Conservation (phyloP, 495 filamentous ascomycete species). For the Aspergillus egyptiacus region DNA sequence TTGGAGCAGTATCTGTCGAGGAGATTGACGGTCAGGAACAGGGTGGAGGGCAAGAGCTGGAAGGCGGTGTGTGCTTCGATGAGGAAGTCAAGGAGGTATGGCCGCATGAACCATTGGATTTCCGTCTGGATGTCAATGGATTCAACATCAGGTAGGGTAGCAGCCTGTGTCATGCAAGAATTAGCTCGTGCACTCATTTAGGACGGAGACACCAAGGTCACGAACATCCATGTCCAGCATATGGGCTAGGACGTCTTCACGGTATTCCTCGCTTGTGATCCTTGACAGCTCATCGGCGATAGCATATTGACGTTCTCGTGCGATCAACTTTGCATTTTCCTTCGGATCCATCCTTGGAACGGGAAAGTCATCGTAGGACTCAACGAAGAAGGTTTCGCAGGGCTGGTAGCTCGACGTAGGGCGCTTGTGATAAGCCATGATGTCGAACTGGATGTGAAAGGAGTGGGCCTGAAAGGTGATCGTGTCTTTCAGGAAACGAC, state of each 20-base stretch:
- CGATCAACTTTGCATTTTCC: constrained; percentile 67
- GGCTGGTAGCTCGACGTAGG: constrained; percentile 48
- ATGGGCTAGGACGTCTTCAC: constrained; percentile 85
- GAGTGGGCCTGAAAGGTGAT: constrained; percentile 33
- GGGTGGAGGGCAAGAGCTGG: constrained; percentile 84
- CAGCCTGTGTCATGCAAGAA: constrained; percentile 51
- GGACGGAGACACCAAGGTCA: background rate
- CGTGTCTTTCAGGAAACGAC: constrained; percentile 38
- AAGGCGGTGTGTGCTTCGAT: constrained; percentile 96
- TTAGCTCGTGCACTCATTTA: constrained; percentile 11
- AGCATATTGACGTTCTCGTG: constrained; percentile 69
- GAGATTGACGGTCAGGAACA: constrained; percentile 94
- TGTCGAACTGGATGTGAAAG: constrained; percentile 35
- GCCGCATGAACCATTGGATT: constrained; percentile 99
- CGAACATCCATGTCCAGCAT: constrained; percentile 95
- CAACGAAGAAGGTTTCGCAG: constrained; percentile 83
- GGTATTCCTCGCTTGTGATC: constrained; percentile 76
- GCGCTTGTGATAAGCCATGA: constrained; percentile 65
- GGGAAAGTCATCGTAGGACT: constrained; percentile 61
- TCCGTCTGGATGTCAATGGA: constrained; percentile 98
- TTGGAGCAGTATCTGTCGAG: constrained; percentile 96
- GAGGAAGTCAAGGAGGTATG: constrained; percentile 96
- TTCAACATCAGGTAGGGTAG: constrained; percentile 90
- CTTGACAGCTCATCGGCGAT: constrained; percentile 84
- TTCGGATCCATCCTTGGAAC: constrained; percentile 40